Base-by-base conservation (phyloP, 176 grass and related monocot species). In the Chloris gayana region DNA sequence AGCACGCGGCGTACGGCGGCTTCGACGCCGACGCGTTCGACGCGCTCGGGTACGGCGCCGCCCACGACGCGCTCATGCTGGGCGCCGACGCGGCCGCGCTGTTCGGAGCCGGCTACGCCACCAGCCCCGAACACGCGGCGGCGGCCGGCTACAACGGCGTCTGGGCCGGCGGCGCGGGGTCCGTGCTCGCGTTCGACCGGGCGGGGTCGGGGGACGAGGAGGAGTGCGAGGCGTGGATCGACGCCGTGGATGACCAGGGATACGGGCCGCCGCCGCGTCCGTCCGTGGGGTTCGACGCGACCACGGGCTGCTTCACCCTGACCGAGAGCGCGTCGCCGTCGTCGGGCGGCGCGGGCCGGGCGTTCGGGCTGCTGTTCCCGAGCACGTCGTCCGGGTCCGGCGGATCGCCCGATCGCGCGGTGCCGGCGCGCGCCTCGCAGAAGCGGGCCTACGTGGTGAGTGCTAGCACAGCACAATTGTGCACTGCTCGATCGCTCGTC, bases 131-230 rank as follows among this genome's bases (percentile, higher is more conserved):
- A 7, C 61, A 49, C 27, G 70, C 47, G 19, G 41, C 9, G 41
- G 9, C 41, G 41, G 41, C 41, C 9, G 1, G 10, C 14, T 60
- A 31, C 64, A 37, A 25, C 77, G 13, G 56, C 24, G 45, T 51
- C 46, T 82, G 79, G 69, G 21, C 54, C 19, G 60, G 67, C 69
- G 50, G 82, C 84, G n/a, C 41, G 57, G 53, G 61, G n/a, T 83
- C 92, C 21, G 45, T 99, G 9, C 86, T 95, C 62, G 74, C 80
- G 25, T 95, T 95, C 75, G 74, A 89, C 58, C 81, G 56, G 11
- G 56, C 63, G 6, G 74, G 29, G 70, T 35, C 13, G 62, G 25
- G 3, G 18, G 49, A 54, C 17, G 50, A 86, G 38, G 86, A 85
- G 15, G 84, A 87, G 17, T 79, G 67, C 47, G 88, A 83, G 65